These are phyloP conservation scores for Gillenia trifoliata DNA, from an alignment of 306 rosid species.

Conservation along the genomic window DNA sequence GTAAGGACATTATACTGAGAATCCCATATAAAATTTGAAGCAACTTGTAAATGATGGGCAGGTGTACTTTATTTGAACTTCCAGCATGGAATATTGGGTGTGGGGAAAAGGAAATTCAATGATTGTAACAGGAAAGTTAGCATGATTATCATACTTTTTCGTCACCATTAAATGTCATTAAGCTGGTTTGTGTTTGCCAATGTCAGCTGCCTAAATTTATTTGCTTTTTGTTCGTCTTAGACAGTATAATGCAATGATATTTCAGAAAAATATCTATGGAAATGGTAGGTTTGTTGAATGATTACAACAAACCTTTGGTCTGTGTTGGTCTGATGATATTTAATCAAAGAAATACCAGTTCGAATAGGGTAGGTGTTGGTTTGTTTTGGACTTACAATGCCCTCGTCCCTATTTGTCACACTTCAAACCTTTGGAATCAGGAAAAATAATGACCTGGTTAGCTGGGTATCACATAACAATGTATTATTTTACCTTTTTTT, in stretches of 20 bases:
- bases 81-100: neutral
- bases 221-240: neutral
- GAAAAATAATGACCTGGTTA: neutral
- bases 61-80: neutral
- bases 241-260: neutral
- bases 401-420: neutral
- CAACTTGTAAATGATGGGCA: no score
- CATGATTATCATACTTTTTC: neutral
- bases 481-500: neutral
- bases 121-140: neutral
- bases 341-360: neutral
- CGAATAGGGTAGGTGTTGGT: neutral
- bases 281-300: neutral
- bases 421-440: neutral
- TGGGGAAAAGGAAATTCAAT: neutral
- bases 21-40: neutral
- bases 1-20: neutral
- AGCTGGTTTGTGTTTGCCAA: neutral
- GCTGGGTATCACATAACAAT: neutral
- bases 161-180: neutral
- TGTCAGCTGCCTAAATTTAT: neutral
- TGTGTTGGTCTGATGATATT: neutral
- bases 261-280: neutral
- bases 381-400: neutral
- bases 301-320: neutral